phyloP scores from a whole-genome alignment of 2,329 filamentous ascomycete species.

The Trichoderma semiorbis region DNA sequence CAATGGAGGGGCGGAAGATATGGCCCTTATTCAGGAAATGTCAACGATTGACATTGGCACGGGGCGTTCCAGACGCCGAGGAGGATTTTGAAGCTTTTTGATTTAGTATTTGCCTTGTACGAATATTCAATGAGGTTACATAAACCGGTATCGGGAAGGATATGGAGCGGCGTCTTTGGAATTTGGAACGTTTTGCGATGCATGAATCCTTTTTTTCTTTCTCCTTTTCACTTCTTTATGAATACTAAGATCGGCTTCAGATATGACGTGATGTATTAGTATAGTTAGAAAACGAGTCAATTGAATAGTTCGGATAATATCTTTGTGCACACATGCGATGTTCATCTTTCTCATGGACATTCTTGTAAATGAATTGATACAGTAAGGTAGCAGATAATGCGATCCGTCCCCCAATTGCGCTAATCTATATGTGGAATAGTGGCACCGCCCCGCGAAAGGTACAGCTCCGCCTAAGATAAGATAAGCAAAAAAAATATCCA shows the following conservation, averaged over 20 bases:
- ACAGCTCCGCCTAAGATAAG: background rate
- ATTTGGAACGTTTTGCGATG: slow-evolving; percentile 6
- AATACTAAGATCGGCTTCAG: background rate
- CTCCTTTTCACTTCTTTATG: background rate
- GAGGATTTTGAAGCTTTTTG: slow-evolving; percentile 35
- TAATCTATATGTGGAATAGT: background rate
- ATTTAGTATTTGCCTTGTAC: background rate
- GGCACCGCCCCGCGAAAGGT: background rate
- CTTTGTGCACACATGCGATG: background rate
- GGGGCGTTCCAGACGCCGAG: slow-evolving; percentile 53
- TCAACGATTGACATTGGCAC: slow-evolving; percentile 63
- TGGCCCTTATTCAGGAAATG: slow-evolving; percentile 68
- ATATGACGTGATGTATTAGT: slow-evolving; percentile 8
- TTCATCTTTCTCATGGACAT: background rate
- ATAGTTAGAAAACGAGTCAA: background rate
- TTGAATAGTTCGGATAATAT: background rate
- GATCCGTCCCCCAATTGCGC: background rate
- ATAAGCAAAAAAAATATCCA: slow-evolving; percentile 13
- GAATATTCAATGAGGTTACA: slow-evolving; percentile 19
- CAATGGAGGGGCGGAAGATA: slow-evolving; percentile 44
- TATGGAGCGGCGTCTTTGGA: slow-evolving; percentile 2
- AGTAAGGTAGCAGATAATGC: background rate
- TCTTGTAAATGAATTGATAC: background rate
- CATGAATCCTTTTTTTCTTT: background rate
- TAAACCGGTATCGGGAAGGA: background rate